Percentiles rank a stretch among this genome's conserved stretches.
phyloP scores from a whole-genome alignment of 805 yeast genomes.

The Starmerella geochares region DNA sequence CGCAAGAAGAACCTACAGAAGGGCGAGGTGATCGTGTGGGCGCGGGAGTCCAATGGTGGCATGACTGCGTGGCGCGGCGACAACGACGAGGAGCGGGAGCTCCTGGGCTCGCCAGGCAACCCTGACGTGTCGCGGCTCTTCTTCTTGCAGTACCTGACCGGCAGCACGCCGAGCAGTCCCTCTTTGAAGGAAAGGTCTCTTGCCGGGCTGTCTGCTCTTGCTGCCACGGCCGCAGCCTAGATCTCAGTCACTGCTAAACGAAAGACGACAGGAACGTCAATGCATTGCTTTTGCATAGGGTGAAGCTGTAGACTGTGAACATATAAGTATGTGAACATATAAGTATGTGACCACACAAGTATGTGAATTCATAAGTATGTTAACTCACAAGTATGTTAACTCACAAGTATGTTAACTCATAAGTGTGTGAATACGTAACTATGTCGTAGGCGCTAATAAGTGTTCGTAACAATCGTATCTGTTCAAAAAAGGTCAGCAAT shows the following conservation, averaged over 20 bases:
- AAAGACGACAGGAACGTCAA: not conserved
- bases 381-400: no score
- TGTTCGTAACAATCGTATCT: not conserved
- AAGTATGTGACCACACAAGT: no score
- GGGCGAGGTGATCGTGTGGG: slow-evolving; percentile 56
- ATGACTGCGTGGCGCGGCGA: slow-evolving; percentile 37
- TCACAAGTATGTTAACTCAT: no score
- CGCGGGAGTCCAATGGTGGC: slow-evolving; percentile 41
- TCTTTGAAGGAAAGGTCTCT: slow-evolving; percentile 31
- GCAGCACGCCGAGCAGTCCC: slow-evolving; percentile 54
- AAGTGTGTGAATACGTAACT: no score
- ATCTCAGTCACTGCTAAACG: not conserved
- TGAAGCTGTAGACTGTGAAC: not conserved
- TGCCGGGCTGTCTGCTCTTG: slow-evolving; percentile 15
- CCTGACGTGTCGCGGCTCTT: slow-evolving; percentile 58
- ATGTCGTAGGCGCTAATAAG: no score
- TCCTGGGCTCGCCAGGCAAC: slow-evolving; percentile 51
- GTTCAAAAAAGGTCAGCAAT: slow-evolving; percentile 13
- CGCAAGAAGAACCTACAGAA: slow-evolving; percentile 65
- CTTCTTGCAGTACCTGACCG: slow-evolving; percentile 66
- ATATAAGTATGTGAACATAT: not conserved
- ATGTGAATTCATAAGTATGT: no score
- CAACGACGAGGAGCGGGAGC: slow-evolving; percentile 19
- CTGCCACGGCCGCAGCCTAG: not conserved
- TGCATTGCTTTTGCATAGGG: not conserved